A percentile compares a stretch with the other conserved stretches of the same genome.
Conservation (phyloP, 139 green algal genomes). For the Chlamydomonas asymmetrica region DNA sequence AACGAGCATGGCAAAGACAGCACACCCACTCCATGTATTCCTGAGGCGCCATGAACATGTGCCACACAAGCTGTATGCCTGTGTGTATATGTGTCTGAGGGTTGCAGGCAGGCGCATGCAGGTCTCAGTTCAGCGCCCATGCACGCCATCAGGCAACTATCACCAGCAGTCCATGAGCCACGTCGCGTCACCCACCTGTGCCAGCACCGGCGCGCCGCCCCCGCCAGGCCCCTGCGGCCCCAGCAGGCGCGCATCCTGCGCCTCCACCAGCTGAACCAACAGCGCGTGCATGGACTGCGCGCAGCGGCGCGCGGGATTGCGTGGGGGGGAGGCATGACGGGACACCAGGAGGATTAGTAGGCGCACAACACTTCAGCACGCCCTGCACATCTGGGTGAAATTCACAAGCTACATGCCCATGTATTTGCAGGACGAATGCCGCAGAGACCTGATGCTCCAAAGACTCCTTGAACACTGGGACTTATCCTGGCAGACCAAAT, state of each 20-base stretch:
- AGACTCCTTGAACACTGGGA: no score
- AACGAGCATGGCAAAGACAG: no score
- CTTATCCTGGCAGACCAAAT: background rate
- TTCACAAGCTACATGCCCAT: no score
- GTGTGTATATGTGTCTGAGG: background rate
- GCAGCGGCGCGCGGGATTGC: background rate
- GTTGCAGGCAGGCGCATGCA: no score
- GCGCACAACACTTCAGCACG: constrained; percentile 38
- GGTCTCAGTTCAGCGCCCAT: background rate
- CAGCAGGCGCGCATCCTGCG: constrained; percentile 42
- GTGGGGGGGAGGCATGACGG: background rate
- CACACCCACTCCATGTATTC: background rate
- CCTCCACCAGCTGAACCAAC: constrained; percentile 74
- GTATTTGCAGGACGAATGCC: no score
- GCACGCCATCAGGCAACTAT: background rate
- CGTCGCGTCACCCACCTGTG: background rate
- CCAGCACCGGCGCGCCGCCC: no score
- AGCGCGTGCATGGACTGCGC: constrained; percentile 69
- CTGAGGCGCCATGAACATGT: background rate
- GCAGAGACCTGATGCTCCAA: no score
- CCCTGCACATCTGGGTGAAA: no score
- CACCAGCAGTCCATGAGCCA: background rate
- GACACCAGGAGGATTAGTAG: background rate
- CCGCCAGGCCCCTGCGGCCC: no score
- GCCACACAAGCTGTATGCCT: constrained; percentile 1